Base-by-base conservation (phyloP, 441 rosid species). In the Pelargonium cotyledonis region DNA sequence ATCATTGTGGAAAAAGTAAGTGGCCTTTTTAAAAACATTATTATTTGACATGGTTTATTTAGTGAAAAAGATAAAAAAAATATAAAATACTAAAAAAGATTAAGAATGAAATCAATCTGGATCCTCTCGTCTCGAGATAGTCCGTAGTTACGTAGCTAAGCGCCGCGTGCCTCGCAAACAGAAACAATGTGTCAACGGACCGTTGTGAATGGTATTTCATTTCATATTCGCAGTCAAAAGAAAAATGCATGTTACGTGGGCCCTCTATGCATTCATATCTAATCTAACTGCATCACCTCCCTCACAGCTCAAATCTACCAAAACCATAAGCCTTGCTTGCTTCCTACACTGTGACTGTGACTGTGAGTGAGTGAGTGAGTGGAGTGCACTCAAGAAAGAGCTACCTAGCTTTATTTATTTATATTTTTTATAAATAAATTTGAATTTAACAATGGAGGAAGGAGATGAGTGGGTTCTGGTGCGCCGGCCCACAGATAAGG, bases 401-500 rank as follows among this genome's bases (percentile, higher is more conserved):
- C 60, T 16, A 53, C 60, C 60, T 15, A 16, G 8, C 21, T n/a
- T 53, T 53, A 8, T 53, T 12, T 16, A 9, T 15, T 16, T 53
- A 5, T 8, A 5, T 4, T 51, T 49, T n/a, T 12, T 1, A 1
- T 6, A 38, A 38, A 38, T 38, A 38, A 38, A 55, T 8, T 55
- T 11, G 62, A 10, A 21, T 6, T 10, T 14, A 55, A 55, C 40
- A 63, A 66, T 66, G 69, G 69, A 51, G 61, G 49, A 29, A 53
- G 60, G 60, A 53, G 60, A 53, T 16, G 60, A 53, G 5, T 21
- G 69, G 69, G 38, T 47, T 47, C 55, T 18, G 58, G 58, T 11
- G n/a, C 35, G 58, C 14, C 29, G 38, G 58, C 69, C 58, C 15
- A 10, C 57, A 16, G 61, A 67, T 41, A 67, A 67, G 58, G 70